Evolutionary conservation across 768 basidiomycete species (phyloP).

Genomic region (Boletus sp.): DNA sequence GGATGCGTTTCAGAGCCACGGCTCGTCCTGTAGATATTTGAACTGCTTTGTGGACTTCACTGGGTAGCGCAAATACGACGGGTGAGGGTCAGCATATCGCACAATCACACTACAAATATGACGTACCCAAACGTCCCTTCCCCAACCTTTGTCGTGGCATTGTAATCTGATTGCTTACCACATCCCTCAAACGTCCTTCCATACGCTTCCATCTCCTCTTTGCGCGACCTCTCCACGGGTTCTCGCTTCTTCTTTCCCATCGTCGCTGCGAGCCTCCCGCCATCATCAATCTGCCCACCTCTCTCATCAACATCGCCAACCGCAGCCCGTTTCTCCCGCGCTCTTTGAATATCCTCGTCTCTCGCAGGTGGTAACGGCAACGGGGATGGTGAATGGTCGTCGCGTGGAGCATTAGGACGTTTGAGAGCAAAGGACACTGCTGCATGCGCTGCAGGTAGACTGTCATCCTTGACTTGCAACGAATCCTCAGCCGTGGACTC

Average conservation of each 20-base stretch:
- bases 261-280: background rate
- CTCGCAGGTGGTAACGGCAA: constrained; percentile 32
- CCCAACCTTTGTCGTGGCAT: constrained; percentile 81
- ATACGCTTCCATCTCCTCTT: constrained; percentile 67
- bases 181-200: constrained; percentile 66
- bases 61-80: constrained; percentile 28
- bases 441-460: constrained; percentile 36
- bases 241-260: constrained; percentile 36
- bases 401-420: constrained; percentile 46
- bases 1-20: constrained; percentile 90
- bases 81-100: constrained; percentile 6
- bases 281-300: constrained; percentile 1
- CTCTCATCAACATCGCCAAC: constrained; percentile 6
- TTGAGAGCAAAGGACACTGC: constrained; percentile 42
- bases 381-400: constrained; percentile 44
- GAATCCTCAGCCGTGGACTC: constrained; percentile 15
- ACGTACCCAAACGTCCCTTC: constrained; percentile 96
- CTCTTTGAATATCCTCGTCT: constrained; percentile 25
- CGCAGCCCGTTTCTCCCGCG: constrained; percentile 24
- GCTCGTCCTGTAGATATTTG: constrained; percentile 54
- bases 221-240: constrained; percentile 48
- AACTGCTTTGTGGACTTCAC: constrained; percentile 88
- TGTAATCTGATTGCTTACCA: constrained; percentile 72
- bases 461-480: constrained; percentile 23
- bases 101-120: background rate